Percentiles rank a stretch among this genome's conserved stretches.
Evolutionary conservation across 805 yeast genomes (phyloP).

Genomic region (Teunomyces stri): DNA sequence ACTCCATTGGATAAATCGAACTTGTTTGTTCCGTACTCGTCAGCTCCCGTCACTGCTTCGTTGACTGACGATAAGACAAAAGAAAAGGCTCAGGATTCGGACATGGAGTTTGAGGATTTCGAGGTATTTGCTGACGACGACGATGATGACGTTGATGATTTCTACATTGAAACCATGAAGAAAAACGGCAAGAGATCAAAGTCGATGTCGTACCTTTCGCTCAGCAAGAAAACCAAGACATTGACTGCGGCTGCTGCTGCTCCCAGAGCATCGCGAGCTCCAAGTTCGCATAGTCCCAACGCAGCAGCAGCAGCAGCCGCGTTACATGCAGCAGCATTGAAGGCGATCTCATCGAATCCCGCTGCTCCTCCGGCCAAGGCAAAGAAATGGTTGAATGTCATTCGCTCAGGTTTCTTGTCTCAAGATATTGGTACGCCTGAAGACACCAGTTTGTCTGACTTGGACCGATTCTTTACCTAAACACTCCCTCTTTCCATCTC

Average conservation of each 20-base stretch:
- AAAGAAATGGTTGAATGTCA: constrained; percentile 68
- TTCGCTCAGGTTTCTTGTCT: constrained; percentile 71
- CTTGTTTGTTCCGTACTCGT: constrained; percentile 62
- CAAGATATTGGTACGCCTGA: constrained; percentile 81
- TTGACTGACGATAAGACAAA: constrained; percentile 29
- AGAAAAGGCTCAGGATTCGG: constrained; percentile 27
- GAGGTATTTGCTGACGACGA: constrained; percentile 45
- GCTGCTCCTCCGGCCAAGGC: constrained; percentile 13
- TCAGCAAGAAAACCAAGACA: constrained; percentile 46
- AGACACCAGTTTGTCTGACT: constrained; percentile 68
- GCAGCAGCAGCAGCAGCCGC: constrained; percentile 78
- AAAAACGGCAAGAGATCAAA: constrained; percentile 59
- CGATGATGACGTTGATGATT: constrained; percentile 23
- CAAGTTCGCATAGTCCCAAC: constrained; percentile 54
- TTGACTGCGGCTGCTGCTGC: constrained; percentile 82
- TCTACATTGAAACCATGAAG: constrained; percentile 39
- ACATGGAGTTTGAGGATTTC: constrained; percentile 48
- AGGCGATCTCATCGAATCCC: constrained; percentile 38
- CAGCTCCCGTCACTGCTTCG: constrained; percentile 78
- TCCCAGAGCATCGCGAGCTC: constrained; percentile 68
- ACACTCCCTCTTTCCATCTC: no score
- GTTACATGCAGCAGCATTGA: constrained; percentile 63
- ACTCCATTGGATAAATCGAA: constrained; percentile 39
- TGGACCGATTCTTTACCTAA: constrained; percentile 39
- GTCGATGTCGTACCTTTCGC: constrained; percentile 56